phyloP scores from a whole-genome alignment of 2,329 filamentous ascomycete species.

The Dothideomycetidae sp. region DNA sequence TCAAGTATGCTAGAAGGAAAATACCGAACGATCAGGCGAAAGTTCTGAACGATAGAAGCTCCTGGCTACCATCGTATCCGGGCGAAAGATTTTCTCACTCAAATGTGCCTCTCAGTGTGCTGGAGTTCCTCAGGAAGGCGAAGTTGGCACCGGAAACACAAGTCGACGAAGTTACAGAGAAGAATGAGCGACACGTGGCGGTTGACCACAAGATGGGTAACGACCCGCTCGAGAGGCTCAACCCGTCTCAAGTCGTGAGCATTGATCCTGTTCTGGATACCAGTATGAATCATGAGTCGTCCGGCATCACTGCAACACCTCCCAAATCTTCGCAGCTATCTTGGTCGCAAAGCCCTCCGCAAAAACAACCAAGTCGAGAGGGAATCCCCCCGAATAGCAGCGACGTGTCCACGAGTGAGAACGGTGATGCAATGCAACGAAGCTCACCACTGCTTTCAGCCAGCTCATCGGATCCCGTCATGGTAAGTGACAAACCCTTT shows the following conservation, averaged over 20 bases:
- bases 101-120: constrained; percentile 26
- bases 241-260: too few species aligned
- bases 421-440: too few species aligned
- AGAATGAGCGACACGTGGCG: not conserved
- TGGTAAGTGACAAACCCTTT: too few species aligned
- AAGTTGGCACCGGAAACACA: too few species aligned
- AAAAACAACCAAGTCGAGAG: not conserved
- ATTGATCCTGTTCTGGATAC: too few species aligned
- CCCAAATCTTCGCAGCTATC: not conserved
- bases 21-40: constrained; percentile 34
- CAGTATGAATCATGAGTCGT: too few species aligned
- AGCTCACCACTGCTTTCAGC: too few species aligned
- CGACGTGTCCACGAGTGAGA: not conserved
- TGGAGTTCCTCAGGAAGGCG: constrained; percentile 17
- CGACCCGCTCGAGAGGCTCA: too few species aligned
- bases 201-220: too few species aligned
- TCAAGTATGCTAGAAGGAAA: constrained; percentile 16
- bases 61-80: constrained; percentile 24
- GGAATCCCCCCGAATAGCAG: not conserved
- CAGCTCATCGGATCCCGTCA: too few species aligned
- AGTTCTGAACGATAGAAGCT: constrained; percentile 34
- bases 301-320: too few species aligned
- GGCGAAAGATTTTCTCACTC: constrained; percentile 23
- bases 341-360: constrained; percentile 9
- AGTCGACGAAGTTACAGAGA: not conserved